Percentiles rank a stretch among this genome's conserved stretches.
Evolutionary conservation across 805 yeast genomes (phyloP).

Genomic region (Candida michaelii): DNA sequence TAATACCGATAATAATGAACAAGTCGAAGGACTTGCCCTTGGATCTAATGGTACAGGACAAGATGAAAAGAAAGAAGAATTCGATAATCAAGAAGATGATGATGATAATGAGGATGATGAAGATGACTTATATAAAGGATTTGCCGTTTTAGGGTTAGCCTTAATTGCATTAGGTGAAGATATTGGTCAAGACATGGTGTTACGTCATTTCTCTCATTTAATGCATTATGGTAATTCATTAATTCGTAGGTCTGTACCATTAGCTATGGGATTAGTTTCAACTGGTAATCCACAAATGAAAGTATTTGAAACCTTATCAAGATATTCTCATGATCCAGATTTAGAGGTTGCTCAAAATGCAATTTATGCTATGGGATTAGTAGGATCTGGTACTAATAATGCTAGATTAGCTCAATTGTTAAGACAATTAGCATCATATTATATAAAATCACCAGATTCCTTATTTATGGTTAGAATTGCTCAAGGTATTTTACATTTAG

Average conservation of each 20-base stretch:
- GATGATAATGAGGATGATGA: constrained; percentile 37
- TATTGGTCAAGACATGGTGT: constrained; percentile 94
- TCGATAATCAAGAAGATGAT: constrained; percentile 27
- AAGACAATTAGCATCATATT: constrained; percentile 92
- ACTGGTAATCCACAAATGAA: constrained; percentile 95
- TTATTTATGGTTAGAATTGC: constrained; percentile 91
- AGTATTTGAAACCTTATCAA: constrained; percentile 91
- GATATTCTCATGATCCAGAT: constrained; percentile 95
- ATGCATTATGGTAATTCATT: constrained; percentile 96
- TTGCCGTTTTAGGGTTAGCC: constrained; percentile 93
- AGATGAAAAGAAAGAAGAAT: constrained; percentile 26
- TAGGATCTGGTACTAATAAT: constrained; percentile 98
- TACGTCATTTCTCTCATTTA: constrained; percentile 94
- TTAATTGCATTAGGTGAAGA: constrained; percentile 96
- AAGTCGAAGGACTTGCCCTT: background rate
- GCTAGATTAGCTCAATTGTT: constrained; percentile 95
- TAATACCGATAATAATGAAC: no score
- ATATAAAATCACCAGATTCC: constrained; percentile 85
- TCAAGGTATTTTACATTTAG: constrained; percentile 91
- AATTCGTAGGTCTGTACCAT: constrained; percentile 90
- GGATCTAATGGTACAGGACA: constrained; percentile 21
- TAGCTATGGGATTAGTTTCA: constrained; percentile 95
- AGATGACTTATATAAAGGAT: constrained; percentile 70
- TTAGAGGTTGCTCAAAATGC: constrained; percentile 92
- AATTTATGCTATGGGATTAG: constrained; percentile 94